Base-by-base conservation (phyloP, 768 basidiomycete species). In the Mycena latifolia region DNA sequence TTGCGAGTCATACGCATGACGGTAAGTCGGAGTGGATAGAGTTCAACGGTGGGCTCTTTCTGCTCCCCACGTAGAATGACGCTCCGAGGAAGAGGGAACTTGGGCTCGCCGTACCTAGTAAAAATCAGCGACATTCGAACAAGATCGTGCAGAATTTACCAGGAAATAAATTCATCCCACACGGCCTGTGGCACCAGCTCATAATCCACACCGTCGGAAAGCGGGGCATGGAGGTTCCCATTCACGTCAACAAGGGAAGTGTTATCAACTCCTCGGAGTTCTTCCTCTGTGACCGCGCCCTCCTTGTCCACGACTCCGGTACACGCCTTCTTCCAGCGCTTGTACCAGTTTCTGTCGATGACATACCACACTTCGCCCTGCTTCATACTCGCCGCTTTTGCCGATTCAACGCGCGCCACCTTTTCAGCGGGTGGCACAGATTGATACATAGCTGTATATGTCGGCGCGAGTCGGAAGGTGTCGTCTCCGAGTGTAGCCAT, bases 311-410 rank as follows among this genome's bases (percentile, higher is more conserved):
- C 73, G 67, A 88, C 78, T 29, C 91, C 92, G 0, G 86, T 84
- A 73, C 90, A 90, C 14, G 92, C 93, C 71, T 86, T 87, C 66
- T 84, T 78, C 91, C 92, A 96, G 35, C 88, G 86, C 63, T 85
- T 85, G 81, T 86, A 92, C 95, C 95, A 97, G 24, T 72, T 71
- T 53, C 85, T 77, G 24, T 89, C 84, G 29, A 96, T 82, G 53
- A 96, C 78, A 78, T 88, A 95, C 94, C 94, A 96, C 11, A 83
- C 88, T 55, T 94, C 88, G 48, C 92, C 92, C 10, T 83, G 78
- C 31, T 82, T 79, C 84, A 95, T 87, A 45, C 81, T 78, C 48
- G 72, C 76, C 43, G 71, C 73, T 70, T 85, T 85, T 17, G 82
- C 82, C 7, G 78, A 75, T 24, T 86, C 76, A 71, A 94, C 83